Percentiles rank a stretch among this genome's conserved stretches.
These are phyloP conservation scores for Plasmodium coatneyi DNA, from an alignment of 169 alveolate genomes.

Conservation along the genomic window DNA sequence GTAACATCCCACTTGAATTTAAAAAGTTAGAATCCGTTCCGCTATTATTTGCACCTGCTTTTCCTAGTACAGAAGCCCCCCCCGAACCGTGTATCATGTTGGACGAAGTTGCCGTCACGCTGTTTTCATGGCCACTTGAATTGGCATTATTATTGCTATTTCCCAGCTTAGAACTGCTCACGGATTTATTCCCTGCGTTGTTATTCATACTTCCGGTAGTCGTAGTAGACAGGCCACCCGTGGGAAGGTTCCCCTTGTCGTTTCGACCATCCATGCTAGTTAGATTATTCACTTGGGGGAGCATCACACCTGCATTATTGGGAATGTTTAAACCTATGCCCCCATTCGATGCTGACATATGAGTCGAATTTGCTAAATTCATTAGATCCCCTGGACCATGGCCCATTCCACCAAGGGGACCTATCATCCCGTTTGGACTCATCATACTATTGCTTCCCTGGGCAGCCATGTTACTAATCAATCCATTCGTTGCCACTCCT, in stretches of 20 bases:
- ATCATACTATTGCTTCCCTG: conserved; percentile 22
- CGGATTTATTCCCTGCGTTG: neutral
- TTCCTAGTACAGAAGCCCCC: neutral
- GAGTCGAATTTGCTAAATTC: conserved; percentile 5
- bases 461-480: conserved; percentile 1
- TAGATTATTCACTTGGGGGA: neutral
- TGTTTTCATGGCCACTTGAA: conserved; percentile 5
- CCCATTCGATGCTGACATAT: neutral
- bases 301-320: neutral
- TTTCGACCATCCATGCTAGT: neutral
- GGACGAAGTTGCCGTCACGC: neutral
- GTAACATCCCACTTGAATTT: conserved; percentile 22
- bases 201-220: neutral
- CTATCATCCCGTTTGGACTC: conserved; percentile 13
- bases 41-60: neutral
- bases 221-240: neutral
- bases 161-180: neutral
- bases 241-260: neutral
- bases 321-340: neutral
- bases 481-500: neutral
- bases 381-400: conserved; percentile 3
- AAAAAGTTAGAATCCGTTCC: conserved; percentile 16
- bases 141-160: neutral
- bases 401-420: neutral
- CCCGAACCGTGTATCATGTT: neutral